A percentile compares a stretch with the other conserved stretches of the same genome.
Conservation (phyloP, 306 rosid species). For the Argentina anserina region DNA sequence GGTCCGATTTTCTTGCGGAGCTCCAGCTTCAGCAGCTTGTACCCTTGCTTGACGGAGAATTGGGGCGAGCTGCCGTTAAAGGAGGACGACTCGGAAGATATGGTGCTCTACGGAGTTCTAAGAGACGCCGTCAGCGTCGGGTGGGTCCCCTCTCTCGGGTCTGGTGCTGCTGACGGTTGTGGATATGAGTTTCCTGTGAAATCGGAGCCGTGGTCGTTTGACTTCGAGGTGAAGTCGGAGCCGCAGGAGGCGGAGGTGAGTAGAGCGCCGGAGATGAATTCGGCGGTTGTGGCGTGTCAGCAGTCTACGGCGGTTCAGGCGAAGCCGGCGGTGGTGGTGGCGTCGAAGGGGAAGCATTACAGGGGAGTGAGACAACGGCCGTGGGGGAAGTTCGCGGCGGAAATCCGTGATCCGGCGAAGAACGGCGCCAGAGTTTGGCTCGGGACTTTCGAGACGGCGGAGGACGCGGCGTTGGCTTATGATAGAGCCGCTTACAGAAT, state of each 20-base stretch:
- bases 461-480: conserved; percentile 92
- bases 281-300: neutral
- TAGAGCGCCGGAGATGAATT: neutral
- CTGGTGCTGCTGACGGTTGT: conserved; percentile 20
- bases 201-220: conserved; percentile 36
- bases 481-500: conserved; percentile 87
- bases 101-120: conserved; percentile 69
- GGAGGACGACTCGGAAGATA: conserved; percentile 77
- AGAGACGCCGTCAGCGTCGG: conserved; percentile 66
- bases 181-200: conserved; percentile 34
- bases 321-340: conserved; percentile 38
- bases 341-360: conserved; percentile 77
- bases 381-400: conserved; percentile 98
- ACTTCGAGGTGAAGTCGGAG: conserved; percentile 5
- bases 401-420: conserved; percentile 90
- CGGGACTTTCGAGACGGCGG: conserved; percentile 88
- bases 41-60: conserved; percentile 59
- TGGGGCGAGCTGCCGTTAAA: conserved; percentile 86
- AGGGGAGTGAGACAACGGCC: conserved; percentile 91
- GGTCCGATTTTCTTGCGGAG: conserved; percentile 41
- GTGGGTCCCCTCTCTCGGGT: conserved; percentile 67
- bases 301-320: neutral
- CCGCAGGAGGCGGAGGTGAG: neutral
- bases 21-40: conserved; percentile 56
- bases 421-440: conserved; percentile 97